Conservation (phyloP, 108 stramenopile genomes). For the Cyclotella kingstonii region DNA sequence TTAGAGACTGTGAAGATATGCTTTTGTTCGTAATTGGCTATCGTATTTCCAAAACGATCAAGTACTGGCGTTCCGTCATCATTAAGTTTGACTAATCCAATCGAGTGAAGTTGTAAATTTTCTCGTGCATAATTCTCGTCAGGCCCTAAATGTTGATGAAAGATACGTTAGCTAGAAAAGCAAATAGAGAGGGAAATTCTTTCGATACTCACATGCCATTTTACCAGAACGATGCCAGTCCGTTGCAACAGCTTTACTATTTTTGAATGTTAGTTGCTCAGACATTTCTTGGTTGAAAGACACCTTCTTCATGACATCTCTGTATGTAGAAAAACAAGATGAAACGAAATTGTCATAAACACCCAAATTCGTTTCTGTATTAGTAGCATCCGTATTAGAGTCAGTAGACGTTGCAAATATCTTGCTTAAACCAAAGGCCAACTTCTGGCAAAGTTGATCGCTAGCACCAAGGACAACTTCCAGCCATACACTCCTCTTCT, state of each 20-base stretch:
- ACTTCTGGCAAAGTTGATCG: constrained; percentile 48
- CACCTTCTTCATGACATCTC: constrained; percentile 40
- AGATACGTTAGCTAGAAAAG: not conserved
- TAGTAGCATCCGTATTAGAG: constrained; percentile 8
- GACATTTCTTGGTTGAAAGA: constrained; percentile 41
- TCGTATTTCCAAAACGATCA: constrained; percentile 31
- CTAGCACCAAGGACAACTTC: constrained; percentile 22
- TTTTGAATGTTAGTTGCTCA: constrained; percentile 10
- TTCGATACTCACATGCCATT: not conserved
- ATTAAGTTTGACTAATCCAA: constrained; percentile 49
- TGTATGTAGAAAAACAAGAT: constrained; percentile 34
- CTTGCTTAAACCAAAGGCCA: constrained; percentile 47
- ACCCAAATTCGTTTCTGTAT: constrained; percentile 31
- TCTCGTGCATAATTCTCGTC: constrained; percentile 66
- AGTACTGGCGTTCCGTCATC: constrained; percentile 46
- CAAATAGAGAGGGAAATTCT: not conserved
- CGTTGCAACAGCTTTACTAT: constrained; percentile 3
- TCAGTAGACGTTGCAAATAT: constrained; percentile 24
- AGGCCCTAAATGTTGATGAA: constrained; percentile 6
- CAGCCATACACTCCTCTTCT: constrained; percentile 35
- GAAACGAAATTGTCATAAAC: constrained; percentile 51
- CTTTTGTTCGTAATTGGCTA: constrained; percentile 48
- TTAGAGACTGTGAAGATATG: constrained; percentile 45
- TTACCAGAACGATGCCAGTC: constrained; percentile 7
- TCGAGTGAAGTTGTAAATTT: constrained; percentile 56